Evolutionary conservation across 805 yeast genomes (phyloP).

Genomic region (Pichia membranifaciens): DNA sequence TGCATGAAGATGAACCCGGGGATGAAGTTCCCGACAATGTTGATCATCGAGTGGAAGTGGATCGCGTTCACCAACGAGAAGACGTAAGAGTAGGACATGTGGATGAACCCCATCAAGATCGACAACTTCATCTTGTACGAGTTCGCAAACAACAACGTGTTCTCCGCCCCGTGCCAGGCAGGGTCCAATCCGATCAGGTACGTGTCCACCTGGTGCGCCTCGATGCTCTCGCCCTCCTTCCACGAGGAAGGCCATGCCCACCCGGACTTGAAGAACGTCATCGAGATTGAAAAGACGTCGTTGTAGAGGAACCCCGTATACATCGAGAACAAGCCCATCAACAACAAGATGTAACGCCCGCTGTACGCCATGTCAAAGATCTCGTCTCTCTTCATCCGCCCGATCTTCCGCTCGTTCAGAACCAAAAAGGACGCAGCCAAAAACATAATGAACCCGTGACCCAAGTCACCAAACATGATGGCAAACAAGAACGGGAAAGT

Average conservation of each 20-base stretch:
- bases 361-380: slow-evolving; percentile 71
- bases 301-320: slow-evolving; percentile 71
- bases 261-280: slow-evolving; percentile 63
- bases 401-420: slow-evolving; percentile 46
- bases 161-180: slow-evolving; percentile 79
- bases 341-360: slow-evolving; percentile 61
- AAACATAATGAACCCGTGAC: slow-evolving; percentile 64
- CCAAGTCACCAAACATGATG: slow-evolving; percentile 78
- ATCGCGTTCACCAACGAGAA: slow-evolving; percentile 61
- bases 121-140: slow-evolving; percentile 76
- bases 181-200: slow-evolving; percentile 64
- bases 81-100: slow-evolving; percentile 66
- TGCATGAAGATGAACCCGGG: slow-evolving; percentile 75
- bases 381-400: slow-evolving; percentile 59
- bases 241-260: slow-evolving; percentile 59
- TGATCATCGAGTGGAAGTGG: slow-evolving; percentile 53
- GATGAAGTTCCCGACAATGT: slow-evolving; percentile 64
- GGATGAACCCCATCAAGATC: slow-evolving; percentile 67
- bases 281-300: slow-evolving; percentile 63
- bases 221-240: slow-evolving; percentile 44
- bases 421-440: slow-evolving; percentile 52
- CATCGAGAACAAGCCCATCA: slow-evolving; percentile 70
- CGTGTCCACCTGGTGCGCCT: slow-evolving; percentile 44
- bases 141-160: slow-evolving; percentile 60
- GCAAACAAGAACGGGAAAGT: slow-evolving; percentile 83